Evolutionary conservation across 345 rosid genomes (phyloP).

Genomic region (Populus nigra): DNA sequence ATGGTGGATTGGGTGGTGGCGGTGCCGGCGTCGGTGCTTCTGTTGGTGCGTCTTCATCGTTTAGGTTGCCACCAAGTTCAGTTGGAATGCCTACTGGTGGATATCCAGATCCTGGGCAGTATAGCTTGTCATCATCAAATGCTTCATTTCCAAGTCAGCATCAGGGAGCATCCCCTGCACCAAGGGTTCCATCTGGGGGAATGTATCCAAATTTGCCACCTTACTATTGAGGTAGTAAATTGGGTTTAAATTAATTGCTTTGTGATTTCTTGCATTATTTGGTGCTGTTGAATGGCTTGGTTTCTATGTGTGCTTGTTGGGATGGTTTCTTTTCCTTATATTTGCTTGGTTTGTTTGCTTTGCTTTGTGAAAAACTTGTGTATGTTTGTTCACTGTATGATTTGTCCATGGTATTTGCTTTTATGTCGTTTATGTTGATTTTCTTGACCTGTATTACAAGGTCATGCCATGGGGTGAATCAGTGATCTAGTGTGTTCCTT

Average conservation of each 20-base stretch:
- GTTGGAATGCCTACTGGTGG: conserved; percentile 59
- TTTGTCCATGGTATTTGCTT: too few species aligned
- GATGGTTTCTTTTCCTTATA: too few species aligned
- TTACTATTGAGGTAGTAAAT: conserved; percentile 57
- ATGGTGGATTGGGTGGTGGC: conserved; percentile 19
- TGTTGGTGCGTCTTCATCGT: conserved; percentile 41
- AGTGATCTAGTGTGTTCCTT: too few species aligned
- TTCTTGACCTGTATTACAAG: too few species aligned
- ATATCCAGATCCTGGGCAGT: conserved; percentile 62
- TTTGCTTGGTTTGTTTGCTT: too few species aligned
- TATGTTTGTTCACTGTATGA: too few species aligned
- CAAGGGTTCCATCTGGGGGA: conserved; percentile 73
- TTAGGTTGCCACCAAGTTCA: conserved; percentile 59
- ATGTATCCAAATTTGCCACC: conserved; percentile 72
- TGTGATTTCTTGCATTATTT: neutral
- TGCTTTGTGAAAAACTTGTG: too few species aligned
- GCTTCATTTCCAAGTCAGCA: conserved; percentile 61
- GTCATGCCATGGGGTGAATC: too few species aligned
- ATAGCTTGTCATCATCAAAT: conserved; percentile 47
- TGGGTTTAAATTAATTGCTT: too few species aligned
- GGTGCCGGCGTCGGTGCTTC: conserved; percentile 16
- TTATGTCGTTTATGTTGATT: too few species aligned
- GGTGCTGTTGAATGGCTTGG: neutral
- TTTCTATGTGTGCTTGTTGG: too few species aligned
- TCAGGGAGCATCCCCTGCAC: conserved; percentile 62